phyloP scores from a whole-genome alignment of 306 rosid species.

The Mucuna pruriens region DNA sequence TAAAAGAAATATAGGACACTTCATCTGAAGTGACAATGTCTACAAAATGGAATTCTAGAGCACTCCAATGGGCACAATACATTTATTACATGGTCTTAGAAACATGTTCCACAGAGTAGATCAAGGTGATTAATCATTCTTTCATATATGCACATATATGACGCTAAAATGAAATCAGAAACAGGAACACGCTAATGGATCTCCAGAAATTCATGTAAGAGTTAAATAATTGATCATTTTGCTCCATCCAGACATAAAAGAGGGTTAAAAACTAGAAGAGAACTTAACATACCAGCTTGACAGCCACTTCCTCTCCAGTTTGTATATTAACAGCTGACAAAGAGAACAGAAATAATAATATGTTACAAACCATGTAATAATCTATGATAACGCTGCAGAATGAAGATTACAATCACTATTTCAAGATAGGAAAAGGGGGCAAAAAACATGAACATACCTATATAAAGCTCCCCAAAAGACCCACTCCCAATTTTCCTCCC shows the following conservation, averaged over 20 bases:
- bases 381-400: neutral
- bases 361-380: conserved; percentile 29
- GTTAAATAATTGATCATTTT: conserved; percentile 29
- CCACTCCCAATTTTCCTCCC: conserved; percentile 99
- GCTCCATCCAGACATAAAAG: conserved; percentile 21
- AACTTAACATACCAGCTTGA: conserved; percentile 84
- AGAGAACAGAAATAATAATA: conserved; percentile 28
- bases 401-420: neutral
- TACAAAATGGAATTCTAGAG: neutral
- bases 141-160: neutral
- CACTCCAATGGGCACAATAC: conserved; percentile 6
- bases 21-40: conserved; percentile 20
- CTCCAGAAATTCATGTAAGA: conserved; percentile 15
- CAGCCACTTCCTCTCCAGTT: conserved; percentile 98
- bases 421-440: neutral
- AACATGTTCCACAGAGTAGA: conserved; percentile 18
- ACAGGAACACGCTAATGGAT: neutral
- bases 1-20: neutral
- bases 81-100: neutral
- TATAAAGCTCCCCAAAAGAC: conserved; percentile 98
- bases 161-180: conserved; percentile 11
- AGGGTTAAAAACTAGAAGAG: neutral
- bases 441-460: conserved; percentile 59
- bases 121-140: conserved; percentile 15
- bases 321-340: conserved; percentile 86